phyloP scores from a whole-genome alignment of 1,284 basidiomycete species.

The Polyporus tsugae region DNA sequence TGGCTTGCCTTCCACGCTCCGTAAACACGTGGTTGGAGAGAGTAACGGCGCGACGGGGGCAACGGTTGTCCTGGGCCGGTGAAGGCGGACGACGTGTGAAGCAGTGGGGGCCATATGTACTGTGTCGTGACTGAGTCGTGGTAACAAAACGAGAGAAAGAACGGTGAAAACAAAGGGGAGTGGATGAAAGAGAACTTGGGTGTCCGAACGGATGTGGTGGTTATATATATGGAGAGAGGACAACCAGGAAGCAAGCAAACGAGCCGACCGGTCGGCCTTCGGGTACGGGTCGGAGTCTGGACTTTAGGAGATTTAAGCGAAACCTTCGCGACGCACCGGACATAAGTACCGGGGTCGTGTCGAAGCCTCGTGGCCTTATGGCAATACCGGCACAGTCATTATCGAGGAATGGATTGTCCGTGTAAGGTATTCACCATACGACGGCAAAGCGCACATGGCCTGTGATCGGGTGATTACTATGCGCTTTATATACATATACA shows the following conservation, averaged over 20 bases:
- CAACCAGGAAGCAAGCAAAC: background rate
- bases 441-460: background rate
- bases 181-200: background rate
- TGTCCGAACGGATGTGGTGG: background rate
- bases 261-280: conserved; percentile 1
- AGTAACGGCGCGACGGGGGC: background rate
- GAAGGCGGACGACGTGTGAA: background rate
- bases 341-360: background rate
- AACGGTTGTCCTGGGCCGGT: background rate
- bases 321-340: background rate
- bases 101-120: background rate
- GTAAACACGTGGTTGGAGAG: background rate
- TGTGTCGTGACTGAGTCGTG: background rate
- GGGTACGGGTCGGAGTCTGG: background rate
- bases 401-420: background rate
- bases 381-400: background rate
- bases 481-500: too few relatives aligned
- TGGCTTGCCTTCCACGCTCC: background rate
- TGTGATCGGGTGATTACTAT: background rate
- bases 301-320: background rate
- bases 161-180: background rate
- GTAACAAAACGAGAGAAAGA: conserved; percentile 1
- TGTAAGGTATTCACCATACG: background rate
- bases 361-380: background rate
- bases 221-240: background rate